These are phyloP conservation scores for Hymenoscyphus salicellus DNA, from an alignment of 2,329 filamentous ascomycete species.

Conservation along the genomic window DNA sequence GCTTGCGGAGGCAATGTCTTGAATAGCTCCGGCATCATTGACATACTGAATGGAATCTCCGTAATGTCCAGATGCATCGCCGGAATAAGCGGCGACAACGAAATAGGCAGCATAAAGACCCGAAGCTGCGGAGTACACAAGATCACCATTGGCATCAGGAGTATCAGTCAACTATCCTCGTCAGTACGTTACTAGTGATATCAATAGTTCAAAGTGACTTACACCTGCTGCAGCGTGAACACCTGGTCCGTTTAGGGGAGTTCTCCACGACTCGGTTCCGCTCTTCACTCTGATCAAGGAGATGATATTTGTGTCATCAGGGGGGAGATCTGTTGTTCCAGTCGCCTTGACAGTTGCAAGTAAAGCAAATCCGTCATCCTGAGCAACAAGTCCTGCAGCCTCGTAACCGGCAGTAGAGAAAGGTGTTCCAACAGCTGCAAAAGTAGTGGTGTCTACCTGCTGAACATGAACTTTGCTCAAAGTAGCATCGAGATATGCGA, in stretches of 20 bases:
- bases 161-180: conserved; percentile 47
- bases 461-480: conserved; percentile 57
- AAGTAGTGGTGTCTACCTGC: conserved; percentile 52
- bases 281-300: conserved; percentile 58
- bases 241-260: conserved; percentile 55
- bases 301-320: conserved; percentile 49
- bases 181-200: not conserved
- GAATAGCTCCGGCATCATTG: conserved; percentile 46
- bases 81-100: conserved; percentile 57
- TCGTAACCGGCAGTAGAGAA: conserved; percentile 56
- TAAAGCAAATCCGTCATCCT: conserved; percentile 61
- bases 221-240: conserved; percentile 41
- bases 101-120: conserved; percentile 61
- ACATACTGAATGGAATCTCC: conserved; percentile 56
- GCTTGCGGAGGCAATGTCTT: conserved; percentile 50
- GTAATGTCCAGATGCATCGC: conserved; percentile 53
- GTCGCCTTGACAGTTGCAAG: conserved; percentile 52
- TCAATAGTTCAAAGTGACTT: not conserved
- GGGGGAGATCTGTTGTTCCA: conserved; percentile 48
- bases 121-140: conserved; percentile 56
- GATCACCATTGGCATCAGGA: conserved; percentile 60
- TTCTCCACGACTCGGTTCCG: conserved; percentile 56
- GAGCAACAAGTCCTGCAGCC: conserved; percentile 58
- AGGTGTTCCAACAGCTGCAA: conserved; percentile 50
- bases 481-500: conserved; percentile 58